Evolutionary conservation across 768 basidiomycete species (phyloP).

Genomic region (Suillus plorans): DNA sequence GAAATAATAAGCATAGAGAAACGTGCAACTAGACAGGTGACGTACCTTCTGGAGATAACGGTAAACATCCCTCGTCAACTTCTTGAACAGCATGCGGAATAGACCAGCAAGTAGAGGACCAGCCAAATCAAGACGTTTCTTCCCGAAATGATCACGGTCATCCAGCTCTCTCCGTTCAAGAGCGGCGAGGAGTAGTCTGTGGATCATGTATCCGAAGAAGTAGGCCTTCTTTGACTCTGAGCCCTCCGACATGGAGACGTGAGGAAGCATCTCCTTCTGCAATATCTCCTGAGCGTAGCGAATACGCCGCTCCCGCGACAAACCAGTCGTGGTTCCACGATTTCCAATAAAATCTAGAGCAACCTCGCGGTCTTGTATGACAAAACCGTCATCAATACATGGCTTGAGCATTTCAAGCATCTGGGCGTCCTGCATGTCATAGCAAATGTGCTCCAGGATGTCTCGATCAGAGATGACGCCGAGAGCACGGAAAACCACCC

Average conservation of each 20-base stretch:
- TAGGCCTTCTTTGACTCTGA: conserved; percentile 98
- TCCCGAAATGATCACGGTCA: conserved; percentile 99
- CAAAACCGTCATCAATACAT: conserved; percentile 97
- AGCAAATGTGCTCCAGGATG: conserved; percentile 97
- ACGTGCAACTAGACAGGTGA: neutral
- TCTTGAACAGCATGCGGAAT: conserved; percentile 97
- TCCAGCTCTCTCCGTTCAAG: conserved; percentile 94
- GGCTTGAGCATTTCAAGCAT: conserved; percentile 99
- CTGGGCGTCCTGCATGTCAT: conserved; percentile 93
- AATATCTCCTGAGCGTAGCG: conserved; percentile 97
- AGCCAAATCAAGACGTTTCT: conserved; percentile 94
- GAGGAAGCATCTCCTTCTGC: conserved; percentile 98
- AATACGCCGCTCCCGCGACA: conserved; percentile 89
- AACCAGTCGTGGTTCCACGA: conserved; percentile 91
- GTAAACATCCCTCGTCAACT: conserved; percentile 95
- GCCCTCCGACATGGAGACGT: conserved; percentile 93
- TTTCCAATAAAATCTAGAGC: conserved; percentile 98
- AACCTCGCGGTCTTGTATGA: conserved; percentile 95
- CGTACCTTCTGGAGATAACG: conserved; percentile 93
- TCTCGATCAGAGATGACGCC: conserved; percentile 98
- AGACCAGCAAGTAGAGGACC: conserved; percentile 95
- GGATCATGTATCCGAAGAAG: conserved; percentile 99
- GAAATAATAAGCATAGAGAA: conserved; percentile 10
- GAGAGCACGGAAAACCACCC: conserved; percentile 97
- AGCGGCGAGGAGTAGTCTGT: conserved; percentile 90